phyloP scores from a whole-genome alignment of 2,329 filamentous ascomycete genomes.

The Fusarium equiseti region DNA sequence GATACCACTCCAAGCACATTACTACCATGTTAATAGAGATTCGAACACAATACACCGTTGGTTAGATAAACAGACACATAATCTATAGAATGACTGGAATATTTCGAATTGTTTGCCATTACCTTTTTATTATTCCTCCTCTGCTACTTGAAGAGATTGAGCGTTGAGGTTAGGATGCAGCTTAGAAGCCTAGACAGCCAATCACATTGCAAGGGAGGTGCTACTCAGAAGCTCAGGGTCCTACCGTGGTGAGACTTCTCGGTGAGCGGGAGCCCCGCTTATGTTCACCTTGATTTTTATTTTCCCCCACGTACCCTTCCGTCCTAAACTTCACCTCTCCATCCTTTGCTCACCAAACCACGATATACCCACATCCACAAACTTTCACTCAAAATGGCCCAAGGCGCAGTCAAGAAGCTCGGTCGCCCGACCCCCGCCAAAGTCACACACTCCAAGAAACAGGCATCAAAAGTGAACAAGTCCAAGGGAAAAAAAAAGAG shows the following conservation, averaged over 20 bases:
- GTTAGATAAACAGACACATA: background rate
- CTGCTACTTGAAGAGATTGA: background rate
- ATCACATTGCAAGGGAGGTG: background rate
- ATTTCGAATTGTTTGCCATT: too few relatives aligned
- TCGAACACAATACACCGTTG: slow-evolving; percentile 3
- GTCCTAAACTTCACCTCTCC: slow-evolving; percentile 52
- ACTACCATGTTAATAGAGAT: slow-evolving; percentile 28
- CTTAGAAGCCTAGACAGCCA: background rate
- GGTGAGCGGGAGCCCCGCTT: slow-evolving; percentile 27
- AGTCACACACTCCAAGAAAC: slow-evolving; percentile 57
- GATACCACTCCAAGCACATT: slow-evolving; percentile 35
- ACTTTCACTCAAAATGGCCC: slow-evolving; percentile 59
- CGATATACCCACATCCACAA: background rate
- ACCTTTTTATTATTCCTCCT: too few relatives aligned
- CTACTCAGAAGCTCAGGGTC: background rate
- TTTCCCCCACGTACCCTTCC: slow-evolving; percentile 13
- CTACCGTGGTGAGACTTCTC: slow-evolving; percentile 1
- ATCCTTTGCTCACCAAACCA: slow-evolving; percentile 4
- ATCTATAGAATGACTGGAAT: background rate
- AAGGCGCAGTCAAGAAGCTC: slow-evolving; percentile 65
- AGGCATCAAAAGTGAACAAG: slow-evolving; percentile 63
- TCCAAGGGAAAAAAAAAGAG: slow-evolving; percentile 59
- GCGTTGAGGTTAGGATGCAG: background rate
- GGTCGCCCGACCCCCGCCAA: slow-evolving; percentile 56
- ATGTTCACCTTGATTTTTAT: slow-evolving; percentile 41